phyloP scores from a whole-genome alignment of 495 filamentous ascomycete genomes.

The Aspergillus nanangensis region DNA sequence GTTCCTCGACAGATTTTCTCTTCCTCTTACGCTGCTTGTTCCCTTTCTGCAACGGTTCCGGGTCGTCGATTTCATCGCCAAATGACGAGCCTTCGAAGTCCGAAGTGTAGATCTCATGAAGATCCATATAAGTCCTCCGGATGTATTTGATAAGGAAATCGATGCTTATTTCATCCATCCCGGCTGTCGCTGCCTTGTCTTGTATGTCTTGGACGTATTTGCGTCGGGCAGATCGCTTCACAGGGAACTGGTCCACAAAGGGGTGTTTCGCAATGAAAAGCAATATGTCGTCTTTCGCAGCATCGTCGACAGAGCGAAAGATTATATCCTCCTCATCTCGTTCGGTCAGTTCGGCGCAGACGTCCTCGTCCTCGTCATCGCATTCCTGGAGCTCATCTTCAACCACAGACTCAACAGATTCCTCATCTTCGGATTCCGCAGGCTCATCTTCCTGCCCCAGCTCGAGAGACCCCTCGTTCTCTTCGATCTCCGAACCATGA shows the following conservation, averaged over 20 bases:
- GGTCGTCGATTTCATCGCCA: conserved; percentile 22
- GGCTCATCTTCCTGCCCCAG: too few relatives aligned
- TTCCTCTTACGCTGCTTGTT: conserved; percentile 19
- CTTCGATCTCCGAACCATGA: too few relatives aligned
- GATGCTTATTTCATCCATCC: conserved; percentile 8
- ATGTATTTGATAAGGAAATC: conserved; percentile 17
- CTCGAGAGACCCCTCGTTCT: too few relatives aligned
- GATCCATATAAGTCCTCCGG: conserved; percentile 18
- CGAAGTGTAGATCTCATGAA: background rate
- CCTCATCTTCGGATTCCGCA: too few relatives aligned
- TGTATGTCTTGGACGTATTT: conserved; percentile 18
- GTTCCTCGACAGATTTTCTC: too few relatives aligned
- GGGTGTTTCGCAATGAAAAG: conserved; percentile 15
- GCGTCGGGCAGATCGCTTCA: conserved; percentile 13
- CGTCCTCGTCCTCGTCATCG: too few relatives aligned
- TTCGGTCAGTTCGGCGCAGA: too few relatives aligned
- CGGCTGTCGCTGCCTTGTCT: conserved; percentile 4
- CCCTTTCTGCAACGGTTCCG: conserved; percentile 4
- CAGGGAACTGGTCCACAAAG: conserved; percentile 20
- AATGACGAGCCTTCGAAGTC: conserved; percentile 10
- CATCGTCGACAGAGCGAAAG: conserved; percentile 14
- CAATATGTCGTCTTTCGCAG: conserved; percentile 11
- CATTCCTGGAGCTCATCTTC: too few relatives aligned
- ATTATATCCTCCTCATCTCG: conserved; percentile 11
- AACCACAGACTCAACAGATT: too few relatives aligned